Base-by-base conservation (phyloP, 2,329 filamentous ascomycete genomes). In the Gnomoniopsis smithogilvyi region DNA sequence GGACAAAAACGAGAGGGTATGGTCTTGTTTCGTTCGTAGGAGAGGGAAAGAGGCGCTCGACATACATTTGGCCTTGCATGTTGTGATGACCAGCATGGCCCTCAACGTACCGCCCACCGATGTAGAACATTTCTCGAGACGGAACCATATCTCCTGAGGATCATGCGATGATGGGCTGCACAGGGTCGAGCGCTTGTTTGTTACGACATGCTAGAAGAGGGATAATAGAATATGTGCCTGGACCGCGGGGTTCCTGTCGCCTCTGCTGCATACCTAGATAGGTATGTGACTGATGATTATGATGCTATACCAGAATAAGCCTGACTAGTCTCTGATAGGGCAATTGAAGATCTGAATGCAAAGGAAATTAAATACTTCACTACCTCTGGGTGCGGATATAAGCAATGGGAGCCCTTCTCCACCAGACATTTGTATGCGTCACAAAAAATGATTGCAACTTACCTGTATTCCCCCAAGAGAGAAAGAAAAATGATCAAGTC, bases 51-150 rank as follows among this genome's bases (percentile, higher is more conserved):
- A 61, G 59, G 12, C 51, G 36, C n/a, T 61, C 54, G 8, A 61
- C 59, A 17, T 61, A 61, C 46, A 61, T 61, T 54, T 61, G 58
- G 1, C 54, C 54, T n/a, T 22, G 26, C 59, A 58, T 54, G 2
- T 11, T 24, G 17, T 49, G 54, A 12, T 34, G 26, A 14, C 33
- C 17, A 12, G 34, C 30, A 12, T 26, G 14, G 21, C 17, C 21
- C 6, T 56, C 15, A 6, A 48, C 45, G 17, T 56, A 56, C n/a
- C 6, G 14, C 7, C 54, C 54, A 33, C 54, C 54, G 11, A 56
- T 21, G 26, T 50, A 50, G 7, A 56, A 56, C 11, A 15, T n/a
- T 21, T 55, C 53, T 12, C 53, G 30, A 36, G 43, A 48, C 19
- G 11, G 15, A 6, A 6, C 11, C 43, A 45, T 45, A 11, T 19